Conservation (phyloP, 805 yeast species). For the Pichia sporocuriosa region DNA sequence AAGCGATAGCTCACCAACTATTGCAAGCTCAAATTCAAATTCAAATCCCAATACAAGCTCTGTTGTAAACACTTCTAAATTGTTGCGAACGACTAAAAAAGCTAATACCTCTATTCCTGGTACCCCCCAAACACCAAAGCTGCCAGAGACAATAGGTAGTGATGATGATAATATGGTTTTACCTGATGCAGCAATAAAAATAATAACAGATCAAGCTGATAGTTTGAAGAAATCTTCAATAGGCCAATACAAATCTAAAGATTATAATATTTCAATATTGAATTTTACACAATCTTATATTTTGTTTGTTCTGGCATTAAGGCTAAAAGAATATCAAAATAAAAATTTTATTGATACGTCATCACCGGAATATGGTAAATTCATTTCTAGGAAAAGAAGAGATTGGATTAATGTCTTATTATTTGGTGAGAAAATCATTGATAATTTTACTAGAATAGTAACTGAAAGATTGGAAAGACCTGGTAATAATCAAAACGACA, state of each 20-base stretch:
- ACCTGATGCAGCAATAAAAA: too few species aligned
- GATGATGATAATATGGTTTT: neutral
- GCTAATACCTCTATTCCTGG: too few species aligned
- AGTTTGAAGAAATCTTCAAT: conserved; percentile 15
- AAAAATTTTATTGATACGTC: neutral
- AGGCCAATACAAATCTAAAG: conserved; percentile 11
- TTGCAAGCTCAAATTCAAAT: neutral
- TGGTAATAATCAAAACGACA: neutral
- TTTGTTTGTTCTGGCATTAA: conserved; percentile 22
- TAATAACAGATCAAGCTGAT: conserved; percentile 16
- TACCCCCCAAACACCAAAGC: neutral
- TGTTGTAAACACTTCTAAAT: too few species aligned
- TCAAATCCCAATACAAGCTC: neutral
- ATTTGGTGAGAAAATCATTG: conserved; percentile 14
- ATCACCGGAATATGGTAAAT: conserved; percentile 15
- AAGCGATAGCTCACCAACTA: neutral
- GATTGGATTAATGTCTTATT: conserved; percentile 3
- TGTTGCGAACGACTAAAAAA: too few species aligned
- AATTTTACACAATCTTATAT: conserved; percentile 22
- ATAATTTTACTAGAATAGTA: conserved; percentile 16
- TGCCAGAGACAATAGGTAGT: neutral
- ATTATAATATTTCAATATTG: conserved; percentile 14
- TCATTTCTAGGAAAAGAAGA: conserved; percentile 12
- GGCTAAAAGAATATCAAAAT: conserved; percentile 18
- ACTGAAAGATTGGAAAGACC: neutral